Conservation (phyloP, 805 yeast species). For the Yarrowia alimentaria region DNA sequence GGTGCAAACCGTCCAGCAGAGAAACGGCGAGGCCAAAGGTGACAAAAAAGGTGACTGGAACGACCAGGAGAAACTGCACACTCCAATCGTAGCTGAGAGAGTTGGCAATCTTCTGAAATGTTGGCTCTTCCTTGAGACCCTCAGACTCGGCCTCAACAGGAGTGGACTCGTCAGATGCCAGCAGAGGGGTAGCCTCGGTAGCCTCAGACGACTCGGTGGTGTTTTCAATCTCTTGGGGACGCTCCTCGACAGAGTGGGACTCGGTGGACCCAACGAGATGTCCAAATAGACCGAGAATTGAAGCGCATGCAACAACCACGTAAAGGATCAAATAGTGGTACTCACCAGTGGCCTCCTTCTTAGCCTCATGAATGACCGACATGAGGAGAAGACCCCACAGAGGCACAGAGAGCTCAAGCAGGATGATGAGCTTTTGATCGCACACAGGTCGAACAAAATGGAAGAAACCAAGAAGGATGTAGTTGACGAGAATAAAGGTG, state of each 20-base stretch:
- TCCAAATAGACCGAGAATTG: conserved; percentile 46
- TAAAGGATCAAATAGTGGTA: conserved; percentile 45
- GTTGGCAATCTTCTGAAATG: conserved; percentile 2
- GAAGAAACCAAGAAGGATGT: conserved; percentile 51
- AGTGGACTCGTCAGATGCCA: conserved; percentile 13
- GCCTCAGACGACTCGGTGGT: conserved; percentile 6
- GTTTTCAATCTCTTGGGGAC: not conserved
- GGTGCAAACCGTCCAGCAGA: conserved; percentile 61
- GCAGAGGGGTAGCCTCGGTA: conserved; percentile 22
- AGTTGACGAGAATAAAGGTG: conserved; percentile 54
- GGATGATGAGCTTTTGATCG: conserved; percentile 58
- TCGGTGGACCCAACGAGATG: conserved; percentile 37
- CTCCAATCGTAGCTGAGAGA: conserved; percentile 64
- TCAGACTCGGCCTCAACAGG: not conserved
- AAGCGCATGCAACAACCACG: conserved; percentile 42
- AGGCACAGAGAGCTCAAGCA: conserved; percentile 53
- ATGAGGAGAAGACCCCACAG: conserved; percentile 58
- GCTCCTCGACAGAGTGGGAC: not conserved
- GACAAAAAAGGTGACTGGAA: conserved; percentile 60
- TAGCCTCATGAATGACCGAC: conserved; percentile 50
- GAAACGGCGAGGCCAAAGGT: conserved; percentile 57
- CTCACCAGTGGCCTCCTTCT: conserved; percentile 50
- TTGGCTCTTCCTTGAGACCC: conserved; percentile 8
- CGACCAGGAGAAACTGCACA: conserved; percentile 63
- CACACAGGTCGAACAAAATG: conserved; percentile 48